Conservation (phyloP, 1,284 basidiomycete species). For the Exobasidium rhododendri region DNA sequence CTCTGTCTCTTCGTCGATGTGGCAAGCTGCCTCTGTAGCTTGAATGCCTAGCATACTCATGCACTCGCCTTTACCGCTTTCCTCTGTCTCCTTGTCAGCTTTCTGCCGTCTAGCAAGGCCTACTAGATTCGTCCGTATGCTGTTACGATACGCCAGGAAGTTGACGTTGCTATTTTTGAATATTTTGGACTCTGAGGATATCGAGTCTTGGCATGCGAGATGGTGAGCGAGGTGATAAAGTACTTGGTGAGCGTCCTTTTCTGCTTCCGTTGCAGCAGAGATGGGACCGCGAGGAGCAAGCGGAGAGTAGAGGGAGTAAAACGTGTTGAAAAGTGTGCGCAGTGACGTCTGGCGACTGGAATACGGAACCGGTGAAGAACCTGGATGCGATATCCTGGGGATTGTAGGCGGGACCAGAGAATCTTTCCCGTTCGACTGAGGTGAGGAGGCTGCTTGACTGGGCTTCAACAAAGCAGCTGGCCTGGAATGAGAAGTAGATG, state of each 20-base stretch:
- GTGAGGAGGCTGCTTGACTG: no score
- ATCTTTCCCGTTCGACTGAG: no score
- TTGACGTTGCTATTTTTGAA: constrained; percentile 6
- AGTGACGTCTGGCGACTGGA: constrained; percentile 5
- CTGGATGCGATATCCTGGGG: background rate
- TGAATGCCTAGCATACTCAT: background rate
- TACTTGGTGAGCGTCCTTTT: background rate
- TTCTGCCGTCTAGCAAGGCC: background rate
- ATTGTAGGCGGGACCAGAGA: background rate
- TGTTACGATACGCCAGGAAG: constrained; percentile 6
- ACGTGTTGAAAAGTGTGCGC: constrained; percentile 2
- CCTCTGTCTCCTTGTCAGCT: background rate
- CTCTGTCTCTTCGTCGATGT: background rate
- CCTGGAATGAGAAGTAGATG: no score
- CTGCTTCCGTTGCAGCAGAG: background rate
- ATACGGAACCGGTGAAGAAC: background rate
- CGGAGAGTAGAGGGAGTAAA: constrained; percentile 2
- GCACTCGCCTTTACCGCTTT: background rate
- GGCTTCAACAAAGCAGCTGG: no score
- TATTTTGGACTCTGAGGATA: background rate
- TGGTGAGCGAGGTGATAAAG: background rate
- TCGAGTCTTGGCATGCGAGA: background rate
- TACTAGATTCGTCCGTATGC: background rate
- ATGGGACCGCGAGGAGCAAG: background rate
- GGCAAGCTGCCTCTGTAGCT: background rate